Evolutionary conservation across 805 yeast genomes (phyloP).

Genomic region (Candida peoriensis): DNA sequence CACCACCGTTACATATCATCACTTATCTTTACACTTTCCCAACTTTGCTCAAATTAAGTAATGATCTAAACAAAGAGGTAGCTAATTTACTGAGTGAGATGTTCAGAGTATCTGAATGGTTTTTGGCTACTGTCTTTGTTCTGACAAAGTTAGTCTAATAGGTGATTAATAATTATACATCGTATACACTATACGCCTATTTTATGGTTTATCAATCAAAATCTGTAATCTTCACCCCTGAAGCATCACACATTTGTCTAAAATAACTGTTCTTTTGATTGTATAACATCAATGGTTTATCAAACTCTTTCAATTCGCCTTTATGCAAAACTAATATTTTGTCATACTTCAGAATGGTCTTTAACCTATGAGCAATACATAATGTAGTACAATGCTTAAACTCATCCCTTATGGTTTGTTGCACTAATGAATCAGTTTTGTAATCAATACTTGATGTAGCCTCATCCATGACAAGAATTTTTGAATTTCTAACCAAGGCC

Average conservation of each 20-base stretch:
- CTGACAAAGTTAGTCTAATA: neutral
- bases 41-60: no score
- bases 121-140: neutral
- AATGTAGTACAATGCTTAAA: slow-evolving; percentile 60
- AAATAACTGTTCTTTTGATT: slow-evolving; percentile 37
- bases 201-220: no score
- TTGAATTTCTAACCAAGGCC: slow-evolving; percentile 60
- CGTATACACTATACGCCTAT: neutral
- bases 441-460: slow-evolving; percentile 76
- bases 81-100: neutral
- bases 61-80: neutral
- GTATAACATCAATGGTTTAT: slow-evolving; percentile 45
- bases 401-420: slow-evolving; percentile 51
- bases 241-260: slow-evolving; percentile 44
- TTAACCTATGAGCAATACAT: slow-evolving; percentile 69
- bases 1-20: no score
- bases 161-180: neutral
- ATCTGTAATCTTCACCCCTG: slow-evolving; percentile 39
- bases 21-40: no score
- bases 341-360: slow-evolving; percentile 56
- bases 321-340: slow-evolving; percentile 53
- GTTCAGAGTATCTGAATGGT: neutral
- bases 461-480: slow-evolving; percentile 64
- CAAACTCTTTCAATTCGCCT: slow-evolving; percentile 53
- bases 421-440: slow-evolving; percentile 64